Base-by-base conservation (phyloP, 805 yeast genomes). In the Maudiozyma pseudohumilis region DNA sequence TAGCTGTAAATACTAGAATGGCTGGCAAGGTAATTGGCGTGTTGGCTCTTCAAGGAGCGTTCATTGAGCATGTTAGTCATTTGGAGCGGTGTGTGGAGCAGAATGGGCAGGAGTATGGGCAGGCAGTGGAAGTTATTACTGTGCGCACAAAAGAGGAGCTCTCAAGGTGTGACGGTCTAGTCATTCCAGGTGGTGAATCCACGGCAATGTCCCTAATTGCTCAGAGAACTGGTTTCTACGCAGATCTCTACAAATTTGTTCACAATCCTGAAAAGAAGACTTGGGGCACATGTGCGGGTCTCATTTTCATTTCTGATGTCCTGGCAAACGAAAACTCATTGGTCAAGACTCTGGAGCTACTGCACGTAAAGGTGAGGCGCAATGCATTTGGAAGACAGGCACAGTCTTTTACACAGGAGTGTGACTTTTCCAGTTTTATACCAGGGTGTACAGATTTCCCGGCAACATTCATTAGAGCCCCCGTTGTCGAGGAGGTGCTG, bases 261-360 rank as follows among this genome's bases (percentile, higher is more conserved):
- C 52, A 45, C 18, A 64, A 68, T 34, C 60, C 68, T 6, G 60
- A 61, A 16, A 72, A 70, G 42, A 77, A 83, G 1, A 70, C 75
- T 10, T 83, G 94, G 94, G 94, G 94, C 0, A 83, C 94, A 1
- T 83, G 94, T 58, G 94, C 94, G 3, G 94, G 94, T 2, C 61
- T 83, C 47, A 82, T 83, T 36, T 67, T 81, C 45, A 61, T 83
- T 18, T 70, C 87, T 6, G 64, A 69, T 39, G 64, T 67, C 33
- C 63, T 78, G 26, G 60, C 66, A 12, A 69, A 74, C 49, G 79
- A 75, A 16, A 67, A 68, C 8, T 66, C 64, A 1, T 68, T 71
- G 17, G 80, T 81, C 44, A 61, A 70, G 40, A 55, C 76, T 3
- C 60, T 83, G 29, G 82, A 85, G 1, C 83, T 80, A 1, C 57